Evolutionary conservation across 495 filamentous ascomycete species (phyloP), one percentile per base, ranked within the genome.

Genomic region (Hypoxylon lenormandii): DNA sequence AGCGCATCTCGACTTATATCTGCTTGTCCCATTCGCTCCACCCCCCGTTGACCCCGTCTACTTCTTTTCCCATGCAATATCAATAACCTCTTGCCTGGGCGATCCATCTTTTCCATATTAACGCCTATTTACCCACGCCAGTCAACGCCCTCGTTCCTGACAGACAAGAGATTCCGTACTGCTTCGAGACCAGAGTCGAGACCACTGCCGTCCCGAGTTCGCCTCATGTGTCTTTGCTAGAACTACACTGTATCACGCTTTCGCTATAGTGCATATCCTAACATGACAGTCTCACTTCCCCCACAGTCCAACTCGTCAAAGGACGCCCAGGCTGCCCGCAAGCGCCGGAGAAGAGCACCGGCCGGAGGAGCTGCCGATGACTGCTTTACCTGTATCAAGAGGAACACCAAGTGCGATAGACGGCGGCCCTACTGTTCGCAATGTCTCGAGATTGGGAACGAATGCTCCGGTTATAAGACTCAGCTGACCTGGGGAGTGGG

Each of bases 401-500:
- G 89, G 68, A 88, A 89, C 51, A 84, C 87, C 53, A 91, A 91
- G 77, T 98, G 95, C 81, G 95, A 98, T 79, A 88, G 95, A 52
- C 88, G 92, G 75, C 86, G 95, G 67, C 95, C 95, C 12, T 98
- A 97, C 77, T 98, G 95, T 77, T 93, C 92, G 46, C 94, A 92
- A 77, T 98, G 95, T 79, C 85, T 98, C 50, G 93, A 97, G 57
- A 81, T 90, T 61, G 92, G 93, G 58, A 94, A 92, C 74, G 93
- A 96, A 77, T 98, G 95, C 82, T 93, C 92, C 43, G 95, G 95
- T 64, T 98, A 98, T 83, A 95, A 96, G 80, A 98, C 95, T 18
- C 92, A 93, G 48, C 86, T 98, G 81, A 98, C 95, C 36, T 98
- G 95, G 95, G 95, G 94, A 11, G 91, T 98, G 36, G 95, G 95